Base-by-base conservation (phyloP, 768 basidiomycete species). In the Xanthoconium stramineum region DNA sequence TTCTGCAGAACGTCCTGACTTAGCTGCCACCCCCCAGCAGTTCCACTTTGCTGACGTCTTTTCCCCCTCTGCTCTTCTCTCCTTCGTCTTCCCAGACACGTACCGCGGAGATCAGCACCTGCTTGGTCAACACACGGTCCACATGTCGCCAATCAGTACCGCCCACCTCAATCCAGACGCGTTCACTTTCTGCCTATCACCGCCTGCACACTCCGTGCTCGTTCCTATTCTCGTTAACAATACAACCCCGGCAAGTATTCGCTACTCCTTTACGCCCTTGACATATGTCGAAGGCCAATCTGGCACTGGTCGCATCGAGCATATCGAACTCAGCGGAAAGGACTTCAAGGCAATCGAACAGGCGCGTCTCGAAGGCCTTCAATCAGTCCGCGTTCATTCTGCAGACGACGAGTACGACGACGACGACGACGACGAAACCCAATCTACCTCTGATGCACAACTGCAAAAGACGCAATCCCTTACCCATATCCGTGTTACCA, bases 91-190 rank as follows among this genome's bases (percentile, higher is more conserved):
- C 10, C 54, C 64, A 42, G 68, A 76, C 38, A 66, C 63, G 17
- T 20, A 47, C 30, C 65, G 71, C 2, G 76, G 74, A 39, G 86
- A 89, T 59, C 68, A 75, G 5, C 85, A 91, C 66, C 74, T 91
- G 9, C 80, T 85, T 33, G 95, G 95, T 35, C 88, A 94, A 69
- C 92, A 95, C 66, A 94, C 92, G 0, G 88, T 98, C 50, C 85
- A 89, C 60, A 87, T 95, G 81, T 91, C 93, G 0, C 94, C 94
- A 11, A 93, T 92, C 63, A 92, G 94, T 69, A 97, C 94, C 3
- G 95, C 94, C 5, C 86, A 88, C 20, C 77, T 98, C 43, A 95
- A 96, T 63, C 92, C 91, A 12, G 78, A 86, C 56, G 78, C 74
- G 14, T 77, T 83, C 50, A 84, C 83, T 4, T 94, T 86, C 68